phyloP scores from a whole-genome alignment of 805 yeast genomes.

The Ogataea zsoltii region DNA sequence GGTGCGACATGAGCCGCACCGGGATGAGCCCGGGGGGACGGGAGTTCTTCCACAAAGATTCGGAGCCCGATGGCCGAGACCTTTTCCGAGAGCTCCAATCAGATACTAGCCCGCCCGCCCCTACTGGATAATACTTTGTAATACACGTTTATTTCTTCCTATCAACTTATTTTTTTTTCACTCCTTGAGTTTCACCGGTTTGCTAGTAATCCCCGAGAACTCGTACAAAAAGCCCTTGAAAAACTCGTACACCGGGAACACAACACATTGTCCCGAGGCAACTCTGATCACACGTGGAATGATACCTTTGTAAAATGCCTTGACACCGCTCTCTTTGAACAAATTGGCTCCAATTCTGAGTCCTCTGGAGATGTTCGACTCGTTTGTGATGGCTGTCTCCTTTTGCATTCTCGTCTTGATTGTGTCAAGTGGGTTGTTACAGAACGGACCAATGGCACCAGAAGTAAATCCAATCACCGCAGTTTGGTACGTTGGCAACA shows the following conservation, averaged over 20 bases:
- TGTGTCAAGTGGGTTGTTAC: slow-evolving; percentile 96
- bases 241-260: slow-evolving; percentile 93
- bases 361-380: slow-evolving; percentile 74
- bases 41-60: background rate
- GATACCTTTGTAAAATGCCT: slow-evolving; percentile 92
- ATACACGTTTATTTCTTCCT: too few species aligned
- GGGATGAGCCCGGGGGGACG: background rate
- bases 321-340: slow-evolving; percentile 84
- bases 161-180: background rate
- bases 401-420: slow-evolving; percentile 96
- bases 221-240: slow-evolving; percentile 67
- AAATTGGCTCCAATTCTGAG: slow-evolving; percentile 76
- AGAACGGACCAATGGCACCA: slow-evolving; percentile 97
- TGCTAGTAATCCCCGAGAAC: slow-evolving; percentile 28
- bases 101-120: background rate
- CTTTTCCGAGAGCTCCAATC: background rate
- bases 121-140: too few species aligned
- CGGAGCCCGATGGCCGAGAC: background rate
- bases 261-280: slow-evolving; percentile 99
- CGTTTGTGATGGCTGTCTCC: slow-evolving; percentile 66
- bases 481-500: slow-evolving; percentile 91
- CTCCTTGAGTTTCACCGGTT: slow-evolving; percentile 19
- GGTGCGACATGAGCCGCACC: too few species aligned
- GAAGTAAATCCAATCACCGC: slow-evolving; percentile 86
- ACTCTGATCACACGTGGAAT: slow-evolving; percentile 99